Conservation (phyloP, 1,139 yeast genomes). For the Blastobotrys proliferans region DNA sequence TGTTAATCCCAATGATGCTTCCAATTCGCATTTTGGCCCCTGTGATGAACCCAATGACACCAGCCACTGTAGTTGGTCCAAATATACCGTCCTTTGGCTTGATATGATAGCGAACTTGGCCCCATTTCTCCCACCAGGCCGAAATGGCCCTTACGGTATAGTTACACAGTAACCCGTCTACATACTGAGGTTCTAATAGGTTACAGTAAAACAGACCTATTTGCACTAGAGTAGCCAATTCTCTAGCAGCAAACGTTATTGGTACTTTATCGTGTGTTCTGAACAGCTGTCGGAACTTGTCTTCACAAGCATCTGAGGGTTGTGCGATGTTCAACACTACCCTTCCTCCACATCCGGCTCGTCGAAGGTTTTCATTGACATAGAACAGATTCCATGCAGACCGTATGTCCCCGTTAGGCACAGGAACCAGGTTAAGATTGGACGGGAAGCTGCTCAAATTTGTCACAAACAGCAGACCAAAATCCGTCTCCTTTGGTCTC, state of each 20-base stretch:
- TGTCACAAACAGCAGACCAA: slow-evolving; percentile 69
- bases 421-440: slow-evolving; percentile 62
- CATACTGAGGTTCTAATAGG: slow-evolving; percentile 60
- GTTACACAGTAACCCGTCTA: slow-evolving; percentile 81
- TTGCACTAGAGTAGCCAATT: slow-evolving; percentile 70
- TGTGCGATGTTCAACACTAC: slow-evolving; percentile 63
- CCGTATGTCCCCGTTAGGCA: slow-evolving; percentile 52
- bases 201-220: slow-evolving; percentile 74
- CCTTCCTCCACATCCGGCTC: slow-evolving; percentile 81
- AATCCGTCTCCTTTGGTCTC: slow-evolving; percentile 48
- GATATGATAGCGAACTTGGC: slow-evolving; percentile 54
- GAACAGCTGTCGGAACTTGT: slow-evolving; percentile 76
- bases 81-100: slow-evolving; percentile 52
- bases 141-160: slow-evolving; percentile 67
- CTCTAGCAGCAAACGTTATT: slow-evolving; percentile 64
- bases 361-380: slow-evolving; percentile 70
- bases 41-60: slow-evolving; percentile 61
- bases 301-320: slow-evolving; percentile 75
- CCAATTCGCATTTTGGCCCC: slow-evolving; percentile 65
- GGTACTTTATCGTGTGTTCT: slow-evolving; percentile 52
- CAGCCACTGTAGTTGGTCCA: slow-evolving; percentile 64
- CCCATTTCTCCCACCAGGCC: slow-evolving; percentile 82
- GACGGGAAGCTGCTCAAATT: slow-evolving; percentile 79
- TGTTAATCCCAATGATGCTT: slow-evolving; percentile 58
- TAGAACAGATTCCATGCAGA: slow-evolving; percentile 51